Evolutionary conservation across 108 stramenopile species (phyloP).

Genomic region (Mediolabrus comicus): DNA sequence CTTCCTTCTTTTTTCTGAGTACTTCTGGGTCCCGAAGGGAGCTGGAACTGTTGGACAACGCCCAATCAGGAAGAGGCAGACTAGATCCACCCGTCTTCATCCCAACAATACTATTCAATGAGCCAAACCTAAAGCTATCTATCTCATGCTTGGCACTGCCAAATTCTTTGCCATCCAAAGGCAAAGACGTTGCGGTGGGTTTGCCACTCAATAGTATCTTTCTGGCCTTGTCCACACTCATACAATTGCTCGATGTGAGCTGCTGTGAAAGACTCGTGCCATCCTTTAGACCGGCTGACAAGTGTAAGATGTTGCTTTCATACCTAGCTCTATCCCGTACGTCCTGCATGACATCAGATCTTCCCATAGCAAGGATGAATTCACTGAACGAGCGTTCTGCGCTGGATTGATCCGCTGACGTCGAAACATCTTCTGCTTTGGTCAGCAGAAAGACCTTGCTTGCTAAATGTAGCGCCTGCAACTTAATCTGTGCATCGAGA

Average conservation of each 20-base stretch:
- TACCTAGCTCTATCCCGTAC: conserved; percentile 94
- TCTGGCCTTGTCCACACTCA: conserved; percentile 52
- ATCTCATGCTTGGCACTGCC: conserved; percentile 22
- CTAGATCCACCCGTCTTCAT: conserved; percentile 73
- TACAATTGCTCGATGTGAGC: conserved; percentile 12
- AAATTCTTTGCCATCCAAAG: conserved; percentile 44
- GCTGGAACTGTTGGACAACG: conserved; percentile 69
- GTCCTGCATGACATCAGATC: conserved; percentile 90
- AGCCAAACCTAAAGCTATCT: conserved; percentile 77
- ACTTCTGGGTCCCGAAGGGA: conserved; percentile 73
- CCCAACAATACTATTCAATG: conserved; percentile 77
- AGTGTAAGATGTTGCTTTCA: conserved; percentile 78
- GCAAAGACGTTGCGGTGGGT: conserved; percentile 64
- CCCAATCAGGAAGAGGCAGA: conserved; percentile 85
- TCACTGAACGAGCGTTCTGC: conserved; percentile 67
- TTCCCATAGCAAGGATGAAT: conserved; percentile 92
- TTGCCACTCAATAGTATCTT: conserved; percentile 54
- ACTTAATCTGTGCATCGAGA: conserved; percentile 72
- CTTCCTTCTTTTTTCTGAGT: conserved; percentile 8
- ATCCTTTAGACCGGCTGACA: conserved; percentile 51
- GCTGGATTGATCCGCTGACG: conserved; percentile 2
- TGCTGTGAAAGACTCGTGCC: conserved; percentile 59
- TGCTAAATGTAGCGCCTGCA: conserved; percentile 93
- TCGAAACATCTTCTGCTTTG: conserved; percentile 11
- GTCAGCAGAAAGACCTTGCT: conserved; percentile 69